A percentile compares a stretch with the other conserved stretches of the same genome.
These are phyloP conservation scores for Dictyostelium discoideum DNA, from an alignment of 78 protist species.

Conservation along the genomic window DNA sequence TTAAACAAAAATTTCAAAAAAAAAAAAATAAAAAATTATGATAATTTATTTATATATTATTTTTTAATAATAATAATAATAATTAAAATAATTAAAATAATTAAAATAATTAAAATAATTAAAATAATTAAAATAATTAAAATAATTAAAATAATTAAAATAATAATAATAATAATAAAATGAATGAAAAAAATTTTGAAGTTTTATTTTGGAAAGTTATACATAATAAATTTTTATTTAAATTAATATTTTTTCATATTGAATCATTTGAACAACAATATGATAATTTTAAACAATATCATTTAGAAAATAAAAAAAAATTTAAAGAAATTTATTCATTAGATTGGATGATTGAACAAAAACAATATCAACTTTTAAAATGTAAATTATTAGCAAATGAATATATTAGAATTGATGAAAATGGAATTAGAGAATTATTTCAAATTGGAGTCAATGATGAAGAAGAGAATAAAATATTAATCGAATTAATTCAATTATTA, in stretches of 20 bases:
- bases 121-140: not conserved
- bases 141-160: not conserved
- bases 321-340: not conserved
- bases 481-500: not conserved
- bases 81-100: not conserved
- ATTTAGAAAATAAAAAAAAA: not conserved
- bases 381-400: not conserved
- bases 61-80: too few species aligned
- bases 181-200: not conserved
- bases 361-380: not conserved
- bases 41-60: too few species aligned
- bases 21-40: too few species aligned
- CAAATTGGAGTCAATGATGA: not conserved
- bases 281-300: not conserved
- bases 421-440: not conserved
- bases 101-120: not conserved
- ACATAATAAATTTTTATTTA: conserved; percentile 6
- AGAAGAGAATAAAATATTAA: not conserved
- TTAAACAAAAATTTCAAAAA: too few species aligned
- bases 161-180: not conserved
- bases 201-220: not conserved
- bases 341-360: not conserved
- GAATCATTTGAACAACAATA: not conserved
- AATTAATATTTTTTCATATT: not conserved
- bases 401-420: not conserved